Evolutionary conservation across 2,329 filamentous ascomycete species (phyloP).

Genomic region (Tolypocladium inflatum): DNA sequence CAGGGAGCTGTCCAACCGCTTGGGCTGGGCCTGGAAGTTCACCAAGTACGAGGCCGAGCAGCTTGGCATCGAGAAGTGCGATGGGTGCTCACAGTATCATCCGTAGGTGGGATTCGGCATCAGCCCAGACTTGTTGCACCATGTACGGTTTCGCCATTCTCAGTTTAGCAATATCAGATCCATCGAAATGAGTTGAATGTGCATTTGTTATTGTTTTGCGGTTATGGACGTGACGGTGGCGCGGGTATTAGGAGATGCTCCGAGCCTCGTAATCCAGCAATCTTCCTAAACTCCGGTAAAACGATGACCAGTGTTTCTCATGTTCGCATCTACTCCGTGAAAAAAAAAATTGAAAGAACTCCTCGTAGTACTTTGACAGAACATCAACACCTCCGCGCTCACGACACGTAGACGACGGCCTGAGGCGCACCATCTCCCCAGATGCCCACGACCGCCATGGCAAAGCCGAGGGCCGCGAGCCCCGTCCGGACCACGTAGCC

Average conservation of each 20-base stretch:
- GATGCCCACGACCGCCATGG: conserved; percentile 53
- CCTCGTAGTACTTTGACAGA: background rate
- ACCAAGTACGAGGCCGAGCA: conserved; percentile 7
- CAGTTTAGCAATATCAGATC: too few species aligned
- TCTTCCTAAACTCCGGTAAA: background rate
- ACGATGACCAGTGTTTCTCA: background rate
- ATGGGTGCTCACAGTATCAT: conserved; percentile 7
- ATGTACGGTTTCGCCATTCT: background rate
- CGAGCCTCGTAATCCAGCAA: background rate
- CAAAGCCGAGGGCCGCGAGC: conserved; percentile 46
- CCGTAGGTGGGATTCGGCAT: background rate
- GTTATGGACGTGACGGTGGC: background rate
- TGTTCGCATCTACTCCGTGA: background rate
- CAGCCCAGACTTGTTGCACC: too few species aligned
- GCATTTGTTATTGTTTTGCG: background rate
- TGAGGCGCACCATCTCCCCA: conserved; percentile 51
- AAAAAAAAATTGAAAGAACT: too few species aligned
- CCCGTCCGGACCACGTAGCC: conserved; percentile 45
- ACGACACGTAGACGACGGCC: conserved; percentile 23
- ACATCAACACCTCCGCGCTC: background rate
- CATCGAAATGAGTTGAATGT: background rate
- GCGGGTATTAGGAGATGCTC: background rate
- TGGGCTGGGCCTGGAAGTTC: conserved; percentile 11
- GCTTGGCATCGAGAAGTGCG: conserved; percentile 5
- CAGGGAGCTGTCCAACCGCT: conserved; percentile 8